These are phyloP conservation scores for Isoetes taiwanensis DNA, from an alignment of 75 land plant species.

Conservation along the genomic window DNA sequence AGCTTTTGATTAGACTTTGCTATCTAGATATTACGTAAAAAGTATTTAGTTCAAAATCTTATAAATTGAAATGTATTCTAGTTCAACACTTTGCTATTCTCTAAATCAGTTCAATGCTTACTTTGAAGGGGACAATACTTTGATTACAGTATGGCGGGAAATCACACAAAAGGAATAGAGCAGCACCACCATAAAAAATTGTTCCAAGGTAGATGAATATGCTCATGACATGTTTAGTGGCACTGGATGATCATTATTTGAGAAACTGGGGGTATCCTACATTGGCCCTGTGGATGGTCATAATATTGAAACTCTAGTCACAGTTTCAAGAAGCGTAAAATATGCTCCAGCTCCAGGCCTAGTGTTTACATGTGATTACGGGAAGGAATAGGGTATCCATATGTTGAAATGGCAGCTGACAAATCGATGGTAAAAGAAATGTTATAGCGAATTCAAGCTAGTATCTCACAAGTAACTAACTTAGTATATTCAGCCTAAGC, in stretches of 20 bases:
- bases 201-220: conserved; percentile 86
- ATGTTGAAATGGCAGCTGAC: conserved; percentile 68
- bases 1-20: conserved; percentile 37
- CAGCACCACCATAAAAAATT: no score
- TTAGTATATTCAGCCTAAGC: no score
- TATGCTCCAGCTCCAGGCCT: conserved; percentile 64
- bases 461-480: no score
- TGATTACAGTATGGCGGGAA: conserved; percentile 46
- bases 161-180: no score
- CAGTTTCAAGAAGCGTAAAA: conserved; percentile 69
- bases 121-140: conserved; percentile 30
- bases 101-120: no score
- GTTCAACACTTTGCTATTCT: no score
- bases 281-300: conserved; percentile 90
- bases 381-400: conserved; percentile 82
- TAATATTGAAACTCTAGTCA: conserved; percentile 50
- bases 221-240: conserved; percentile 95
- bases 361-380: conserved; percentile 78
- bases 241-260: conserved; percentile 65
- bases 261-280: conserved; percentile 82
- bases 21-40: no score
- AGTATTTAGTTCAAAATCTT: no score
- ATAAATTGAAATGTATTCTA: no score
- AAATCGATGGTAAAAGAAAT: no score
- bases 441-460: no score